Conservation (phyloP, 345 rosid genomes). For the Firmiana major region DNA sequence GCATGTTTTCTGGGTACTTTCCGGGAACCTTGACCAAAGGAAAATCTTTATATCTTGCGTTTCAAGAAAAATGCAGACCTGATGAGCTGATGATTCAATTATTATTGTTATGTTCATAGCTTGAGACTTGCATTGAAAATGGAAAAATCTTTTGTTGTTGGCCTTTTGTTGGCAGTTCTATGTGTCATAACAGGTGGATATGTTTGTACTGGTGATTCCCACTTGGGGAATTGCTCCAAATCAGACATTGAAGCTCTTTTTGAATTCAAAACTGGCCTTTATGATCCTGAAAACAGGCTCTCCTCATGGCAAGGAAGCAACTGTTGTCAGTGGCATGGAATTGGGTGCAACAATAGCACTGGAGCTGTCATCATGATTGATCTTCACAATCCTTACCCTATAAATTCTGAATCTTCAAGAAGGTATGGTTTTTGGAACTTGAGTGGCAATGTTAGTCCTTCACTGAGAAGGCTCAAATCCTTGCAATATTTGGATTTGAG, state of each 20-base stretch:
- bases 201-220: conserved; percentile 21
- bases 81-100: background rate
- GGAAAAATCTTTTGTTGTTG: conserved; percentile 12
- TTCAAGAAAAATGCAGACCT: background rate
- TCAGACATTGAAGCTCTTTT: conserved; percentile 28
- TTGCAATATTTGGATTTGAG: conserved; percentile 39
- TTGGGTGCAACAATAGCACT: conserved; percentile 25
- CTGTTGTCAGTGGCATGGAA: conserved; percentile 45
- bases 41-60: background rate
- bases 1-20: background rate
- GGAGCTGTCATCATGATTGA: conserved; percentile 30
- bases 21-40: background rate
- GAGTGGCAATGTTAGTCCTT: conserved; percentile 41
- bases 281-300: conserved; percentile 27
- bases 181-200: conserved; percentile 12
- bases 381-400: conserved; percentile 27
- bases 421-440: conserved; percentile 26
- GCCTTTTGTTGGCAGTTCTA: conserved; percentile 13
- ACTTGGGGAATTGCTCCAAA: conserved; percentile 17
- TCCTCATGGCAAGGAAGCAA: conserved; percentile 34
- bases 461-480: conserved; percentile 30
- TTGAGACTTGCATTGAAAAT: conserved; percentile 2
- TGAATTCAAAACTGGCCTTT: conserved; percentile 32
- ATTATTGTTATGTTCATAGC: background rate
- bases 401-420: conserved; percentile 14